These are phyloP conservation scores for Euphrasia confusa DNA, from an alignment of 257 asterid genomes.

Conservation along the genomic window DNA sequence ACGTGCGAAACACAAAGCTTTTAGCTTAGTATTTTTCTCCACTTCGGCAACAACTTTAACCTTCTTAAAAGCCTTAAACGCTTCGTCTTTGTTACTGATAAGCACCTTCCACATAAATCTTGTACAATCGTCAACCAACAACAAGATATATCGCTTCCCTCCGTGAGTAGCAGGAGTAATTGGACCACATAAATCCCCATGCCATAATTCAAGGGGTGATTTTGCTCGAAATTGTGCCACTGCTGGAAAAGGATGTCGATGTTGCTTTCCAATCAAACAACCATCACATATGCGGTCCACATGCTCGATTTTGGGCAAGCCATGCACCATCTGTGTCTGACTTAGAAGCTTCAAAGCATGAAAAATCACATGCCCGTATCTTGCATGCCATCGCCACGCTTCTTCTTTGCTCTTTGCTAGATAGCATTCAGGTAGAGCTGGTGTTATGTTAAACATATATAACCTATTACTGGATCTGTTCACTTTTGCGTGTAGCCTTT, in stretches of 20 bases:
- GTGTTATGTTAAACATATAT: background rate
- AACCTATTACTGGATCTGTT: background rate
- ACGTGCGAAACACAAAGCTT: background rate
- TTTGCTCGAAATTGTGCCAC: background rate
- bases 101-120: background rate
- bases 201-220: background rate
- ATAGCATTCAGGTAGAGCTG: background rate
- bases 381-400: background rate
- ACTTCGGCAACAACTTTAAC: background rate
- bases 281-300: background rate
- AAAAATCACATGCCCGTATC: background rate
- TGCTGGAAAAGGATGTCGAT: background rate
- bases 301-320: background rate
- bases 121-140: background rate
- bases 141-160: background rate
- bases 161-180: background rate
- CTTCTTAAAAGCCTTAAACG: background rate
- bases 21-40: background rate
- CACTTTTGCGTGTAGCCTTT: background rate
- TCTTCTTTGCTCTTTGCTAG: background rate
- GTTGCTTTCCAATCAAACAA: background rate
- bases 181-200: background rate
- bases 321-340: background rate
- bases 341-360: background rate
- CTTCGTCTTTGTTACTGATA: background rate